phyloP scores from a whole-genome alignment of 2,329 filamentous ascomycete genomes.

The Fusarium robinianum region DNA sequence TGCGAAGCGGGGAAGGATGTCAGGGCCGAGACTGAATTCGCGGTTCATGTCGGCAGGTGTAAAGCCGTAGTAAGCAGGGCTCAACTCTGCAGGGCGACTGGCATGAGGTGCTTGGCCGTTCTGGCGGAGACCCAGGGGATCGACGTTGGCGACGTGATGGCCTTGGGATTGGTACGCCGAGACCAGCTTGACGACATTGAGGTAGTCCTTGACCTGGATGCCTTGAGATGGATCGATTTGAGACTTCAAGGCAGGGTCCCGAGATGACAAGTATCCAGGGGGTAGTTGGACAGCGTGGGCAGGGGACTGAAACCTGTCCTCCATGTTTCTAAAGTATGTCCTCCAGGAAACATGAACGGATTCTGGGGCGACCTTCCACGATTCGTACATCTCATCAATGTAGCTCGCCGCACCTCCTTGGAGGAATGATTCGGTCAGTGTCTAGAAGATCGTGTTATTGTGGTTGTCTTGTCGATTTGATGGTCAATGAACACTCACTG shows the following conservation, averaged over 20 bases:
- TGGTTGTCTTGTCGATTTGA: too few species aligned
- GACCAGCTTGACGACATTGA: conserved; percentile 94
- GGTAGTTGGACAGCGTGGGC: conserved; percentile 94
- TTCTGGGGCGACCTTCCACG: conserved; percentile 89
- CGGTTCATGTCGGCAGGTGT: conserved; percentile 87
- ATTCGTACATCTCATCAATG: conserved; percentile 98
- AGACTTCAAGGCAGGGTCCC: conserved; percentile 71
- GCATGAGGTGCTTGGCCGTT: conserved; percentile 74
- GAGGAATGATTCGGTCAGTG: conserved; percentile 72
- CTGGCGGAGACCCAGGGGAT: conserved; percentile 88
- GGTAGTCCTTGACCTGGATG: conserved; percentile 85
- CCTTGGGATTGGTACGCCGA: conserved; percentile 96
- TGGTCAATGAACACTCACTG: too few species aligned
- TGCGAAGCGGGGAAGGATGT: conserved; percentile 91
- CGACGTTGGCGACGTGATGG: conserved; percentile 96
- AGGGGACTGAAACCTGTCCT: conserved; percentile 92
- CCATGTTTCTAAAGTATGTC: conserved; percentile 99
- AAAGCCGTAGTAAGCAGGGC: conserved; percentile 90
- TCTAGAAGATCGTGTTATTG: too few species aligned
- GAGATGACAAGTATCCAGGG: conserved; percentile 83
- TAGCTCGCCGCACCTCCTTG: conserved; percentile 96
- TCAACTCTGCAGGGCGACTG: conserved; percentile 84
- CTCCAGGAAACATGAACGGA: conserved; percentile 98
- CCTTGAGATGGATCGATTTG: conserved; percentile 61
- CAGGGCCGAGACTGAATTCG: conserved; percentile 87